These are phyloP conservation scores for Quercus phellos DNA, from an alignment of 331 rosid genomes.

Conservation along the genomic window DNA sequence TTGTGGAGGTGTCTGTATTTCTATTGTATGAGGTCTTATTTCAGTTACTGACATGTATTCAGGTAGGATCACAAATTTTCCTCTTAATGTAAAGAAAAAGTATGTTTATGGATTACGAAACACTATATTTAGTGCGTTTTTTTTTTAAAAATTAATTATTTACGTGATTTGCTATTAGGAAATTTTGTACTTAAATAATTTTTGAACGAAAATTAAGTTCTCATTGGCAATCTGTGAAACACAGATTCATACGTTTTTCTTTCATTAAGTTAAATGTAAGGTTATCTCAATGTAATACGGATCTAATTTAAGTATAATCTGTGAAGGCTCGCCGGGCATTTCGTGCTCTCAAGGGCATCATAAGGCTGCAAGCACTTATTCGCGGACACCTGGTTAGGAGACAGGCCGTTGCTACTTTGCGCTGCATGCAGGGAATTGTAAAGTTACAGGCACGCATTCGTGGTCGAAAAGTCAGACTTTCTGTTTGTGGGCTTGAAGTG, in stretches of 20 bases:
- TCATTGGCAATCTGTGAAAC: not conserved
- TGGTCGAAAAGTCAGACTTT: slow-evolving; percentile 54
- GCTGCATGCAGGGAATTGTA: slow-evolving; percentile 62
- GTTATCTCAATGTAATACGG: not conserved
- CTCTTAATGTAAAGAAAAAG: not conserved
- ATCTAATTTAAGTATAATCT: slow-evolving; percentile 11
- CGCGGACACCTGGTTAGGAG: slow-evolving; percentile 75
- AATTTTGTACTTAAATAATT: not conserved
- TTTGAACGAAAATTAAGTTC: not conserved
- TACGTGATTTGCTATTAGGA: not conserved
- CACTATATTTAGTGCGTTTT: not conserved
- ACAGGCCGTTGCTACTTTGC: slow-evolving; percentile 64
- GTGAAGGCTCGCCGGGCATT: slow-evolving; percentile 61
- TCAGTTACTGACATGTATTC: not conserved
- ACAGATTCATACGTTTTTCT: not conserved
- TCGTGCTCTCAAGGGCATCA: slow-evolving; percentile 43
- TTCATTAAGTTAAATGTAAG: not conserved
- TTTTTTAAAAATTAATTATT: not conserved
- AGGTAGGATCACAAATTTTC: not conserved
- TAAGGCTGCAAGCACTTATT: slow-evolving; percentile 61
- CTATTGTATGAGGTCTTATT: not conserved
- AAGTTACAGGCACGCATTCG: slow-evolving; percentile 66
- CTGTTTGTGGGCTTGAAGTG: slow-evolving; percentile 38
- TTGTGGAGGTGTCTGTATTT: not conserved
- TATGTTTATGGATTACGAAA: not conserved